Conservation (phyloP, 805 yeast species). For the Teunomyces tritomae region DNA sequence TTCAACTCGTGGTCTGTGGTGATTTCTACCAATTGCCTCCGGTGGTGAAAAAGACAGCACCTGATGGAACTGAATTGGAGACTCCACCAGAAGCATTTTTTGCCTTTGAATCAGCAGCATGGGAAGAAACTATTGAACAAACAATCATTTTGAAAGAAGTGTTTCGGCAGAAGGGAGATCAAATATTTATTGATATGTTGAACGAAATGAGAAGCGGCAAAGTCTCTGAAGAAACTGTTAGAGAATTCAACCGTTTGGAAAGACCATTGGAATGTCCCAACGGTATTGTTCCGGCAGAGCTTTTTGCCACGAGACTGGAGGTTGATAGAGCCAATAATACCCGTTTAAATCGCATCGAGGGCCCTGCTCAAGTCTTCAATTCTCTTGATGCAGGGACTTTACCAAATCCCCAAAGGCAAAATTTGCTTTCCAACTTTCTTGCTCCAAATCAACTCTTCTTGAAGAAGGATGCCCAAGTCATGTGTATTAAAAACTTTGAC, state of each 20-base stretch:
- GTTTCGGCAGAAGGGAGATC: conserved; percentile 76
- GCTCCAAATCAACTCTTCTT: conserved; percentile 57
- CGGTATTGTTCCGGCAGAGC: conserved; percentile 69
- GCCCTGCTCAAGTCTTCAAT: conserved; percentile 40
- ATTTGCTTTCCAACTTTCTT: conserved; percentile 53
- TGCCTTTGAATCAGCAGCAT: conserved; percentile 64
- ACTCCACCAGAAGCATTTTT: conserved; percentile 33
- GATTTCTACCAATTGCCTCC: conserved; percentile 86
- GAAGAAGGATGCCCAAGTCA: conserved; percentile 76
- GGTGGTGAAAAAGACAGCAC: conserved; percentile 40
- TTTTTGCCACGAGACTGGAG: conserved; percentile 70
- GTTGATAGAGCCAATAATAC: conserved; percentile 63
- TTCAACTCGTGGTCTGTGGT: conserved; percentile 73
- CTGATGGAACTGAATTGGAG: conserved; percentile 22
- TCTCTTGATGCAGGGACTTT: conserved; percentile 57
- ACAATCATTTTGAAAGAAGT: conserved; percentile 63
- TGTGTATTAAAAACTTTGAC: conserved; percentile 77
- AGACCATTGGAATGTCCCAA: conserved; percentile 50
- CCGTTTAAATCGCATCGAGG: conserved; percentile 47
- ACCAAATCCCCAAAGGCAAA: conserved; percentile 42
- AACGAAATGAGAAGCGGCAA: conserved; percentile 70
- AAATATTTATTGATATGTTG: conserved; percentile 66
- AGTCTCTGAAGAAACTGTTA: conserved; percentile 46
- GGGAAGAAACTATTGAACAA: conserved; percentile 56
- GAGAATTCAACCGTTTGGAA: conserved; percentile 50